Percentiles rank a stretch among this genome's conserved stretches.
Conservation (phyloP, 441 rosid species). For the Jatropha multifida region DNA sequence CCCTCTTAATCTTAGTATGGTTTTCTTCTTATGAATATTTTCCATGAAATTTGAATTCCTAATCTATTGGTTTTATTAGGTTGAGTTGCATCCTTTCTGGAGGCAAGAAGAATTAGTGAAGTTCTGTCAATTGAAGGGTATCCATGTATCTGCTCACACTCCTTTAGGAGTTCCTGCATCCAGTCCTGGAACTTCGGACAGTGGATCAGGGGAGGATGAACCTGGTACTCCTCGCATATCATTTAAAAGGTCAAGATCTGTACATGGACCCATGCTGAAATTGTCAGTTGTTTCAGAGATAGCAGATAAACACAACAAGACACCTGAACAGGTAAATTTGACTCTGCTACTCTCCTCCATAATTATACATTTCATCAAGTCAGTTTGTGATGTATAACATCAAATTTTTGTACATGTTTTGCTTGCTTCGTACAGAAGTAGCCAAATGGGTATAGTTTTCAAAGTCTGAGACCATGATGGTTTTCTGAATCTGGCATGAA, state of each 20-base stretch:
- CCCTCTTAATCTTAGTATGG: neutral
- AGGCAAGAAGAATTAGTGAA: conserved; percentile 64
- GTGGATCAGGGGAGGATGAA: conserved; percentile 67
- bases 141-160: conserved; percentile 69
- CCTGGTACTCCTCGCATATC: conserved; percentile 63
- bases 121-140: conserved; percentile 53
- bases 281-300: conserved; percentile 53
- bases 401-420: neutral
- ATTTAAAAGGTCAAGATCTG: conserved; percentile 63
- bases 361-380: neutral
- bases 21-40: neutral
- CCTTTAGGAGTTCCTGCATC: conserved; percentile 60
- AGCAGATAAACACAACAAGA: conserved; percentile 49
- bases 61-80: conserved; percentile 34
- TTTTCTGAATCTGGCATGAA: neutral
- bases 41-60: conserved; percentile 18
- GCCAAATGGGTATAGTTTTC: neutral
- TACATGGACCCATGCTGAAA: conserved; percentile 66
- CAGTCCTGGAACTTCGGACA: conserved; percentile 50
- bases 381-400: neutral
- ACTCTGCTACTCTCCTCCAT: neutral
- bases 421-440: neutral
- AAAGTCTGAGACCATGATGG: neutral
- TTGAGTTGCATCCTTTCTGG: conserved; percentile 69
- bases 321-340: conserved; percentile 55